phyloP scores from a whole-genome alignment of 2,329 filamentous ascomycete species.

The Alternaria alternata region DNA sequence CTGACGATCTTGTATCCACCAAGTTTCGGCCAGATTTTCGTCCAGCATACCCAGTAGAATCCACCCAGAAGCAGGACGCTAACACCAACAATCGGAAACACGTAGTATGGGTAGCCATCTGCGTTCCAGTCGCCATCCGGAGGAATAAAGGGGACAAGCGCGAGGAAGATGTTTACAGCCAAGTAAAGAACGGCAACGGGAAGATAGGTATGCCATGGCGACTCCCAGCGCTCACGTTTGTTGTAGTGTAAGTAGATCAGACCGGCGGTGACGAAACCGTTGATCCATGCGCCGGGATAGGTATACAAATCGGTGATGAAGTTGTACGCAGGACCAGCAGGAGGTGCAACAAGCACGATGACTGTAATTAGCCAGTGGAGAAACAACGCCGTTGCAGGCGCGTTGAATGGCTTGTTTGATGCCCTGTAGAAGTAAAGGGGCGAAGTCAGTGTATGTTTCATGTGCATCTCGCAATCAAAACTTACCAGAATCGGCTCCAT shows the following conservation, averaged over 20 bases:
- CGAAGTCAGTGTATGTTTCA: background rate
- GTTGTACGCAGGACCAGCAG: conserved; percentile 73
- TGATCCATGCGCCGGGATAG: conserved; percentile 50
- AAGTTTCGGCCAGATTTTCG: conserved; percentile 33
- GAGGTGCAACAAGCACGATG: conserved; percentile 71
- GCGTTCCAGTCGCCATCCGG: conserved; percentile 53
- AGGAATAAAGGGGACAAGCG: conserved; percentile 54
- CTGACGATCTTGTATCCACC: conserved; percentile 44
- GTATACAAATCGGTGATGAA: conserved; percentile 66
- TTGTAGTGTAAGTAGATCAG: conserved; percentile 48
- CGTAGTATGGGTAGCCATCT: conserved; percentile 55
- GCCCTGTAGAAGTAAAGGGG: conserved; percentile 56
- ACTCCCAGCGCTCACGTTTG: conserved; percentile 45
- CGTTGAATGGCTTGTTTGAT: conserved; percentile 71
- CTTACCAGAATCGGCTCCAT: conserved; percentile 34
- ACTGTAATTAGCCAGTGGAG: conserved; percentile 72
- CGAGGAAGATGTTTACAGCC: conserved; percentile 53
- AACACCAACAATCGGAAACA: conserved; percentile 56
- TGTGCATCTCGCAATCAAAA: background rate
- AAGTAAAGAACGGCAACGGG: conserved; percentile 51
- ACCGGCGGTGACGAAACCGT: conserved; percentile 47
- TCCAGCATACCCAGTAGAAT: conserved; percentile 45
- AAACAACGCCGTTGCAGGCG: conserved; percentile 63
- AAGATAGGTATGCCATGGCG: conserved; percentile 51
- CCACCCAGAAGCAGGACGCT: conserved; percentile 50